Evolutionary conservation across 495 filamentous ascomycete species (phyloP).

Genomic region (Tricharina praecox): DNA sequence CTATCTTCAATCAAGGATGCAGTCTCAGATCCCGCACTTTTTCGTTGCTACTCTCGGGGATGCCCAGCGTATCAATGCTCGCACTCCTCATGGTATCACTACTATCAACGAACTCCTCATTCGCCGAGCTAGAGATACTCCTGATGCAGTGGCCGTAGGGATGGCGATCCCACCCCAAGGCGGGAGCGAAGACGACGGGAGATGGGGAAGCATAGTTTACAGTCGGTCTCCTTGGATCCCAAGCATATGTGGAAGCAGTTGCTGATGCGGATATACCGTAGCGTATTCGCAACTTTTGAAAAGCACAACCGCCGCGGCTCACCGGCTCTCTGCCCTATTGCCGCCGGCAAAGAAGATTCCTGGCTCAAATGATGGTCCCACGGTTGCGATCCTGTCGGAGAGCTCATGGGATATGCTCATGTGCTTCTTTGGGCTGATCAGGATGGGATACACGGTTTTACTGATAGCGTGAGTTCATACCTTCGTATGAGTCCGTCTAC

Average conservation of each 20-base stretch:
- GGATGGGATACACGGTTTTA: constrained; percentile 33
- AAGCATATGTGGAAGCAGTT: no score
- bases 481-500: no score
- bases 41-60: constrained; percentile 16
- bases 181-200: not conserved
- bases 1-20: not conserved
- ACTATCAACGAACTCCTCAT: constrained; percentile 35
- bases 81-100: constrained; percentile 21
- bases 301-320: not conserved
- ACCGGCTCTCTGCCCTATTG: not conserved
- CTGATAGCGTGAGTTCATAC: constrained; percentile 35
- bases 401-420: constrained; percentile 37
- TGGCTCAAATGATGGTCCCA: not conserved
- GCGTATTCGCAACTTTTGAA: not conserved
- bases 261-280: no score
- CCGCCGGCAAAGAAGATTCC: not conserved
- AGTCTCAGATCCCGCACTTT: constrained; percentile 3
- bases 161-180: constrained; percentile 26
- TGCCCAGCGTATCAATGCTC: constrained; percentile 19
- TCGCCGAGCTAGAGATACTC: constrained; percentile 26
- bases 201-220: constrained; percentile 20
- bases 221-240: no score
- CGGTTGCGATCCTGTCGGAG: constrained; percentile 33
- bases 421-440: constrained; percentile 37
- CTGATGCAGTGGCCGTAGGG: constrained; percentile 31